Base-by-base conservation (phyloP, 768 basidiomycete species). In the Trametes cingulata region DNA sequence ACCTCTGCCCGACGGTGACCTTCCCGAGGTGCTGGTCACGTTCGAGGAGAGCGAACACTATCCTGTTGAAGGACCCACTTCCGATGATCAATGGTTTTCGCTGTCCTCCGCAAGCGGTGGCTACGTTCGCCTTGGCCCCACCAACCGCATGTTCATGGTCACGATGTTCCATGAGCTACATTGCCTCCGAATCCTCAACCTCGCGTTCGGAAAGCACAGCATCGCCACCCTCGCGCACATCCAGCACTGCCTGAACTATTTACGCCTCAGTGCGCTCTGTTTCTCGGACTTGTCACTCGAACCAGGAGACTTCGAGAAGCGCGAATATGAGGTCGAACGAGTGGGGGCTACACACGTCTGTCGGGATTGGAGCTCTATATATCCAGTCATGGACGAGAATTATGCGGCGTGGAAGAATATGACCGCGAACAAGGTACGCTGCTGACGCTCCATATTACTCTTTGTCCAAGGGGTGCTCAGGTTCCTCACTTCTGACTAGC, bases 121-220 rank as follows among this genome's bases (percentile, higher is more conserved):
- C n/a, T n/a, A n/a, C n/a, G n/a, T n/a, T n/a, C n/a, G n/a, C n/a
- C n/a, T n/a, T n/a, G n/a, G n/a, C n/a, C n/a, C n/a, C n/a, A n/a
- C n/a, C n/a, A n/a, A n/a, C n/a, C n/a, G n/a, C n/a, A n/a, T n/a
- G n/a, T n/a, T n/a, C n/a, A n/a, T n/a, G n/a, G n/a, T n/a, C 65
- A 75, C 52, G 60, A 24, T 66, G 66, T 17, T 61, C 71, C 39
- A 82, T 41, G 66, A 77, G 60, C 58, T 76, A 13, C 74, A 77
- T 47, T 78, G 76, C 60, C 61, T 78, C 19, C 69, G 69, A 33
- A 62, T 63, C 14, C 63, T 76, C 20, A 53, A 53, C 39, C 51
- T 20, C 24, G 51, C 35, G 24, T 52, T 8, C 51, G 29, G 71
- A 48, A 19, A 42, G 20, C 41, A 48, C 45, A 29, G n/a, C 27